These are phyloP conservation scores for Pseudohalonectria lignicola DNA, from an alignment of 2,329 filamentous ascomycete genomes.

Conservation along the genomic window DNA sequence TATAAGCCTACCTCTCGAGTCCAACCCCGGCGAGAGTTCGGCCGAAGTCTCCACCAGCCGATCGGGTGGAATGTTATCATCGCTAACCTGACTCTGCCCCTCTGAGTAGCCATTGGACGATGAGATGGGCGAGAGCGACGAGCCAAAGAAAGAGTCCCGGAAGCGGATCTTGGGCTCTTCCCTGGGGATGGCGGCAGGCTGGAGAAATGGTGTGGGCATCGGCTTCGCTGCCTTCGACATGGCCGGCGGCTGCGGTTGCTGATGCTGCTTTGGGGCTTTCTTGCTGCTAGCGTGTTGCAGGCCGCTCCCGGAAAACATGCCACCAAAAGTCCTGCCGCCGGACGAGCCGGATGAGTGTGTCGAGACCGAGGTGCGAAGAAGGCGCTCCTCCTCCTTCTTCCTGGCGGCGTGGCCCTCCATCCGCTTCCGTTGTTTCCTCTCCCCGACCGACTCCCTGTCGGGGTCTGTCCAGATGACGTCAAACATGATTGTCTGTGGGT, in stretches of 20 bases:
- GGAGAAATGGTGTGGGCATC: no score
- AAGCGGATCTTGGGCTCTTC: no score
- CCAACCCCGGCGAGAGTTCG: slow-evolving; percentile 10
- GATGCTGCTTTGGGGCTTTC: neutral
- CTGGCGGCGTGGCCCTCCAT: slow-evolving; percentile 12
- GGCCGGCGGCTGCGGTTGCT: no score
- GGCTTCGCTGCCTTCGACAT: no score
- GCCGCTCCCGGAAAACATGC: no score
- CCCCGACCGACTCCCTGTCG: slow-evolving; percentile 38
- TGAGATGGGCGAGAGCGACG: neutral
- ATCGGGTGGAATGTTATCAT: neutral
- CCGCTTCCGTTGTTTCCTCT: slow-evolving; percentile 39
- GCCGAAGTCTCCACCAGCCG: slow-evolving; percentile 1
- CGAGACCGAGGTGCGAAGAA: neutral
- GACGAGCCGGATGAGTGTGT: neutral
- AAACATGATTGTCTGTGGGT: slow-evolving; percentile 37
- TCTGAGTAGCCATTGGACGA: neutral
- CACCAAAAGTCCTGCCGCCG: neutral
- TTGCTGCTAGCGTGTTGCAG: neutral
- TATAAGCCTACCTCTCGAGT: slow-evolving; percentile 20
- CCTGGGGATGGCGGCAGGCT: no score
- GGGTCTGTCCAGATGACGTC: slow-evolving; percentile 49
- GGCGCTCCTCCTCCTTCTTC: slow-evolving; percentile 16
- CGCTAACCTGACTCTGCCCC: neutral
- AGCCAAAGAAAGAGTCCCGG: neutral